Base-by-base conservation (phyloP, 495 filamentous ascomycete species). In the Hypoxylon rickii region DNA sequence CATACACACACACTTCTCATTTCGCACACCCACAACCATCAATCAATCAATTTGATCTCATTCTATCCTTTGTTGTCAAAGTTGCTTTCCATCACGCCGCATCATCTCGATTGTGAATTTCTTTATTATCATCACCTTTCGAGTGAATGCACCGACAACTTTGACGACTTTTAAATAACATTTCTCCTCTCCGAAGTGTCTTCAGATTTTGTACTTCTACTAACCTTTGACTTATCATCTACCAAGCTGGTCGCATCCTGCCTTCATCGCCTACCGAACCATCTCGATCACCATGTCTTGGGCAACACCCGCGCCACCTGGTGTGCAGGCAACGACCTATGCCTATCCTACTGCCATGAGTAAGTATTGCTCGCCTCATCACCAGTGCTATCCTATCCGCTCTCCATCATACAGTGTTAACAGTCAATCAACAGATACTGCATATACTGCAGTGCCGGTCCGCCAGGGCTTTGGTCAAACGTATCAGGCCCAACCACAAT, bases 381-480 rank as follows among this genome's bases (percentile, higher is more conserved):
- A 17, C 13, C 11, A 37, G 18, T 67, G 21, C 65, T 70, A 58
- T 68, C 67, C 61, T 41, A 48, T 13, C 31, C 20, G 15, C 44
- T 29, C 50, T 59, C 31, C 24, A 5, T 34, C 32, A 34, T n/a
- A n/a, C n/a, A n/a, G n/a, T n/a, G n/a, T n/a, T n/a, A n/a, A n/a
- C n/a, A n/a, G n/a, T n/a, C n/a, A n/a, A n/a, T n/a, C n/a, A n/a
- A 18, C 44, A 73, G 75, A 63, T 33, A 56, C 76, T 22, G 78
- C 80, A 22, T 86, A 76, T 65, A 80, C 75, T 24, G 51, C 82
- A 42, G 79, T 85, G 20, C 67, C 68, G 19, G 71, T 77, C 47
- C 75, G 76, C 58, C 70, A 72, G 62, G 65, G 61, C 13, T 80
- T 79, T 55, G 67, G 71, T 58, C 66, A 75, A 56, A 44, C 70